Conservation (phyloP, 495 filamentous ascomycete genomes). For the Mytilinidion resinicola region DNA sequence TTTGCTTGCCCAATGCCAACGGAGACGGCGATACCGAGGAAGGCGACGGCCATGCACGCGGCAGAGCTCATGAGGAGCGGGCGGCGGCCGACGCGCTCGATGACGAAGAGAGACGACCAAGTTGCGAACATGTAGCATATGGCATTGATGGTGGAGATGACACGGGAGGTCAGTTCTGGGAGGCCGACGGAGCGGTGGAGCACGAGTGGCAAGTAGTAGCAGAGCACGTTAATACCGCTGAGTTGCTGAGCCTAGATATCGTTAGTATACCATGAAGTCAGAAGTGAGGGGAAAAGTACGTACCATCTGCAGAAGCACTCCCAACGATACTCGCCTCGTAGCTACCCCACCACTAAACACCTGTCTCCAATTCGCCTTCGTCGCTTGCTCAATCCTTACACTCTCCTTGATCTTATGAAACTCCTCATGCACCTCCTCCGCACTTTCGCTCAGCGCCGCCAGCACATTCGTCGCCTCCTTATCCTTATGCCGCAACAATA, state of each 20-base stretch:
- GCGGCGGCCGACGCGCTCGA: conserved; percentile 49
- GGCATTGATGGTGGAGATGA: conserved; percentile 46
- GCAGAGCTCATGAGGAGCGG: conserved; percentile 45
- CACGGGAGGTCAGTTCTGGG: conserved; percentile 44
- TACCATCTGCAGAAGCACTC: conserved; percentile 7
- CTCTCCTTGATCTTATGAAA: conserved; percentile 10
- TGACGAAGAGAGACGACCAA: conserved; percentile 39
- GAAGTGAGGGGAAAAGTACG: not conserved
- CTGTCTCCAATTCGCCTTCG: conserved; percentile 10
- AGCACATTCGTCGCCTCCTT: conserved; percentile 17
- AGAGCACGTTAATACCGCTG: conserved; percentile 49
- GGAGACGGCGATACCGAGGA: conserved; percentile 34
- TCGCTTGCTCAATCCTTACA: conserved; percentile 16
- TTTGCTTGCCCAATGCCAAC: conserved; percentile 37
- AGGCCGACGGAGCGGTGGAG: conserved; percentile 49
- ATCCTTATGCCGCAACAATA: conserved; percentile 10
- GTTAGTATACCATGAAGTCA: conserved; percentile 8
- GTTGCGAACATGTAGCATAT: conserved; percentile 38
- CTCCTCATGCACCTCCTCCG: conserved; percentile 9
- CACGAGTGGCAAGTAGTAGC: conserved; percentile 49
- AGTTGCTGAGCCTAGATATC: conserved; percentile 18
- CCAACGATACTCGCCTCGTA: conserved; percentile 10
- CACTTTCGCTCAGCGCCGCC: not conserved
- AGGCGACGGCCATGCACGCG: conserved; percentile 40
- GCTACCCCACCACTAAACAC: conserved; percentile 12